Evolutionary conservation across 1,139 yeast species (phyloP).

Genomic region (Spathaspora sp.): DNA sequence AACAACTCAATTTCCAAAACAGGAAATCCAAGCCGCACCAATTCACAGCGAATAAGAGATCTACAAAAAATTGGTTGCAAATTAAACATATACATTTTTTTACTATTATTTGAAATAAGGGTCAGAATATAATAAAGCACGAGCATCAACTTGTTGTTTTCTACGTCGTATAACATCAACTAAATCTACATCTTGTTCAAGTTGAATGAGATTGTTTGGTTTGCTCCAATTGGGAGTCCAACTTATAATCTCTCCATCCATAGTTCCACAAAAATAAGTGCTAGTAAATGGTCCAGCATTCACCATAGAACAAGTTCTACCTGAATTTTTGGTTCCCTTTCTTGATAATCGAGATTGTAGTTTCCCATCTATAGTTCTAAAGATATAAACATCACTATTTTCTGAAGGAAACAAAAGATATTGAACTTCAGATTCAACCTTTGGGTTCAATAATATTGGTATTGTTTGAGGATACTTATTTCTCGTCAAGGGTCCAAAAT

Average conservation of each 20-base stretch:
- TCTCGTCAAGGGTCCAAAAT: conserved; percentile 77
- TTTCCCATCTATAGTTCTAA: conserved; percentile 63
- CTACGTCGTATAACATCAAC: conserved; percentile 1
- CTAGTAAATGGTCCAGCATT: conserved; percentile 46
- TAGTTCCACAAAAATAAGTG: conserved; percentile 52
- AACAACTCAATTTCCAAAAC: background rate
- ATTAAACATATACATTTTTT: background rate
- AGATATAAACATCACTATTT: conserved; percentile 72
- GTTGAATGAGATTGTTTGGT: conserved; percentile 14
- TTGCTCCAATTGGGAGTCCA: conserved; percentile 46
- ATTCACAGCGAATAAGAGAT: background rate
- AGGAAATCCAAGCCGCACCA: background rate
- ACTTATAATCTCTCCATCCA: conserved; percentile 54
- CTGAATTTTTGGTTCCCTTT: conserved; percentile 29
- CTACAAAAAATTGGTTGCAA: background rate
- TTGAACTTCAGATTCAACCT: conserved; percentile 50
- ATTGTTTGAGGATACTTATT: conserved; percentile 56
- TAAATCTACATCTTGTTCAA: background rate
- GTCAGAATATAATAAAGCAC: background rate
- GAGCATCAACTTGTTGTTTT: conserved; percentile 1
- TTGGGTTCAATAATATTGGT: conserved; percentile 46
- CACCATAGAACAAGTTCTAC: conserved; percentile 52
- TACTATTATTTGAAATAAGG: background rate
- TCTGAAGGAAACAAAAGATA: conserved; percentile 74
- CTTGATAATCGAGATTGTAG: conserved; percentile 51